Evolutionary conservation across 805 yeast genomes (phyloP).

Genomic region (Pichia insulana): DNA sequence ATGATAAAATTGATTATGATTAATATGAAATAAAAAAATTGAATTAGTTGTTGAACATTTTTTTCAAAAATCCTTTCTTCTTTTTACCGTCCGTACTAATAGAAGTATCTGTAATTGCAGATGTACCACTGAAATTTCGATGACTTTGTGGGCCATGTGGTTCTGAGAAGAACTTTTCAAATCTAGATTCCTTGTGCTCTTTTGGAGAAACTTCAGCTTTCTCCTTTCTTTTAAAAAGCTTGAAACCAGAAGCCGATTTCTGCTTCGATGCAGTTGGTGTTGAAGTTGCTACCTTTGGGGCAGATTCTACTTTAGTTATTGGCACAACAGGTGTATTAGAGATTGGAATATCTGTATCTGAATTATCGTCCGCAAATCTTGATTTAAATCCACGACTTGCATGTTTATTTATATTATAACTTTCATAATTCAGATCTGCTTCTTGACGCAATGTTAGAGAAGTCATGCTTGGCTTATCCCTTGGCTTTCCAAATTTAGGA

Average conservation of each 20-base stretch:
- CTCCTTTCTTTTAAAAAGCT: neutral
- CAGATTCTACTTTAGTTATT: neutral
- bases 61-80: slow-evolving; percentile 29
- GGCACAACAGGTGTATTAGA: neutral
- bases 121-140: slow-evolving; percentile 8
- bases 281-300: neutral
- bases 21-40: neutral
- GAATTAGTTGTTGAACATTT: slow-evolving; percentile 20
- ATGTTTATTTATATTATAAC: slow-evolving; percentile 21
- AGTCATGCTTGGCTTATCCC: neutral
- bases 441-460: slow-evolving; percentile 19
- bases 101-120: slow-evolving; percentile 17
- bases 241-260: neutral
- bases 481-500: neutral
- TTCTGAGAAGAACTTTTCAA: slow-evolving; percentile 13
- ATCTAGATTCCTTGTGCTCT: slow-evolving; percentile 7
- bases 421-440: slow-evolving; percentile 1
- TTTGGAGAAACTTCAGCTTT: neutral
- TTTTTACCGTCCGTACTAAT: slow-evolving; percentile 14
- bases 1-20: neutral
- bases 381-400: slow-evolving; percentile 34
- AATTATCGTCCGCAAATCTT: slow-evolving; percentile 56
- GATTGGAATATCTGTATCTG: slow-evolving; percentile 36
- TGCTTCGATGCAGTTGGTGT: neutral
- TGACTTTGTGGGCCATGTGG: slow-evolving; percentile 11